phyloP scores from a whole-genome alignment of 495 filamentous ascomycete genomes.

The Hypoxylon fuscum region DNA sequence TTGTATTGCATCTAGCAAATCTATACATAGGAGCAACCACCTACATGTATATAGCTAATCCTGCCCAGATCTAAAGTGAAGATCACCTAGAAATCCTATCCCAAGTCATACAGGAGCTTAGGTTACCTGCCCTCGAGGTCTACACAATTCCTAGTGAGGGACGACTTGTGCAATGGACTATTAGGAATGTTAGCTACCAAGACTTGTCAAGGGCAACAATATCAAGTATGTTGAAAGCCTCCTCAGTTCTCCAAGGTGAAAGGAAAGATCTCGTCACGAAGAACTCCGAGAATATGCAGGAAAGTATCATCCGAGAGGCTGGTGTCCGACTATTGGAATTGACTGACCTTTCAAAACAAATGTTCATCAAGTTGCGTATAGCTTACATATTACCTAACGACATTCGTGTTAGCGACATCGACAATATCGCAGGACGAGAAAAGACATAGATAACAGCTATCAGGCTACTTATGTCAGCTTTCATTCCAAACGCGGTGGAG shows the following conservation, averaged over 20 bases:
- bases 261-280: constrained; percentile 71
- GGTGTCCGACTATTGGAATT: constrained; percentile 14
- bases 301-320: constrained; percentile 76
- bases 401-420: constrained; percentile 30
- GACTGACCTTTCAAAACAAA: constrained; percentile 27
- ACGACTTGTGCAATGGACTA: too few relatives aligned
- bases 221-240: constrained; percentile 33
- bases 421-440: constrained; percentile 6
- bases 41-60: too few relatives aligned
- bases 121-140: too few relatives aligned
- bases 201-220: constrained; percentile 8
- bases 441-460: constrained; percentile 28
- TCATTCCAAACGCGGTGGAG: not conserved
- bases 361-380: constrained; percentile 4
- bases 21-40: too few relatives aligned
- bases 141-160: too few relatives aligned
- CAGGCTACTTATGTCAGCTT: constrained; percentile 56
- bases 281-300: constrained; percentile 82
- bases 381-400: constrained; percentile 45
- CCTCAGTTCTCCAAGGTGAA: constrained; percentile 98
- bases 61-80: too few relatives aligned
- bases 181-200: constrained; percentile 11
- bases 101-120: too few relatives aligned
- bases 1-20: too few relatives aligned
- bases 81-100: too few relatives aligned